Conservation (phyloP, 345 rosid species). For the Leavenworthia alabamica region DNA sequence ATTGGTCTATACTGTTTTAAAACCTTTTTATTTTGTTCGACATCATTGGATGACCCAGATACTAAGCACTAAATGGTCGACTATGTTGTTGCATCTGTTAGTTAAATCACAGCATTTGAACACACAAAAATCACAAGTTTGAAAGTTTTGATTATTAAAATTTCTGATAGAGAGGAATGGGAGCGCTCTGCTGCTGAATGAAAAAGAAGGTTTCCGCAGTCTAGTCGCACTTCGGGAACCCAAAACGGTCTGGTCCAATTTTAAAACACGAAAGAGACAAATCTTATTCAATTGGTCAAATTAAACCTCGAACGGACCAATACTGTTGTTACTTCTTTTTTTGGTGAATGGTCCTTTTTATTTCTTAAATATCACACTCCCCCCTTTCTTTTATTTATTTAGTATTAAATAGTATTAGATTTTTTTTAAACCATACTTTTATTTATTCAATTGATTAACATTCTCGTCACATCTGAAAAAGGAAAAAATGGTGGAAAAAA, state of each 20-base stretch:
- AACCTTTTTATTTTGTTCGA: background rate
- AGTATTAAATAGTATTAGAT: background rate
- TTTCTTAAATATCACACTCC: conserved; percentile 8
- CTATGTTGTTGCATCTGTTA: background rate
- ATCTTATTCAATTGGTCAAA: conserved; percentile 31
- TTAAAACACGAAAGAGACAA: conserved; percentile 30
- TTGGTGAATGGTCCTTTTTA: conserved; percentile 28
- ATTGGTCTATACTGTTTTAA: background rate
- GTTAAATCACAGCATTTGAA: background rate
- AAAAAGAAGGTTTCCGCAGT: conserved; percentile 12
- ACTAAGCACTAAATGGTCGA: background rate
- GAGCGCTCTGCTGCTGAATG: conserved; percentile 14
- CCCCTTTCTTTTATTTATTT: background rate
- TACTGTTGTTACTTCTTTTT: conserved; percentile 28
- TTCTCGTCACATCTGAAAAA: background rate
- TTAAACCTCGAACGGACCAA: conserved; percentile 32
- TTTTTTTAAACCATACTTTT: background rate
- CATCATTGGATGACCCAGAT: background rate
- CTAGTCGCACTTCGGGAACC: conserved; percentile 28
- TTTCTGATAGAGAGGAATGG: conserved; percentile 5
- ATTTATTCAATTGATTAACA: background rate
- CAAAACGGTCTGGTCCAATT: conserved; percentile 27
- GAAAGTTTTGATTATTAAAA: background rate
- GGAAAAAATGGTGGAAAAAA: background rate
- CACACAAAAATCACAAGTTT: background rate